Evolutionary conservation across 345 rosid species (phyloP), one percentile per base, ranked within the genome.

Genomic region (Rubroshorea leprosula): DNA sequence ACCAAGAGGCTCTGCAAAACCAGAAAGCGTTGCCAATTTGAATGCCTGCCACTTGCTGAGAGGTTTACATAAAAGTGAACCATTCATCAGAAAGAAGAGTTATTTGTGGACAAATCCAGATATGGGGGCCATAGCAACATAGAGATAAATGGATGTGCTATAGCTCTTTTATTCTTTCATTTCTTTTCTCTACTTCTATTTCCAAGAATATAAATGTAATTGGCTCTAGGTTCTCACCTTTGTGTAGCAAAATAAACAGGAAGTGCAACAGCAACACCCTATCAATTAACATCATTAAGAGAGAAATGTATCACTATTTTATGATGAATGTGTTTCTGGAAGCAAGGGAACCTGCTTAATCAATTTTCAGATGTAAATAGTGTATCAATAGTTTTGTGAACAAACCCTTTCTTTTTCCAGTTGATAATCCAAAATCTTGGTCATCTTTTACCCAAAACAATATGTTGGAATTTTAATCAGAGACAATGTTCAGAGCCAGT

Each of bases 11-110:
- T 93, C 99, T 3, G 94, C 95, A 44, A 93, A 75, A 71, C 99
- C 97, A 74, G 99, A 89, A 51, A 93, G 88, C 23, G 97, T 79
- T 26, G 97, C 95, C 71, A 93, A 72, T 73, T 93, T 93, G 85
- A 93, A 93, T 50, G 97, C 99, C 76, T 89, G 86, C 99, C 99
- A 93, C 80, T 93, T 93, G 84, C 99, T 93, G 85, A 70, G 58
- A 74, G 63, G 69, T 66, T 49, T 18, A 68, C 29, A 27, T 21
- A 64, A 5, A 23, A 25, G 64, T 68, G 26, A 71, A 58, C 22
- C 10, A 19, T 23, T 35, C 57, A 56, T 11, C 43, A 41, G 20
- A 38, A 18, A n/a, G n/a, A 19, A 51, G 13, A 38, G 41, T 22
- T 46, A 35, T 8, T 3, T 35, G 7, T 35, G 31, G 11, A 35